Evolutionary conservation across 176 grass and related monocot genomes (phyloP), one percentile per base, ranked within the genome.

Genomic region (Carex littledalei): DNA sequence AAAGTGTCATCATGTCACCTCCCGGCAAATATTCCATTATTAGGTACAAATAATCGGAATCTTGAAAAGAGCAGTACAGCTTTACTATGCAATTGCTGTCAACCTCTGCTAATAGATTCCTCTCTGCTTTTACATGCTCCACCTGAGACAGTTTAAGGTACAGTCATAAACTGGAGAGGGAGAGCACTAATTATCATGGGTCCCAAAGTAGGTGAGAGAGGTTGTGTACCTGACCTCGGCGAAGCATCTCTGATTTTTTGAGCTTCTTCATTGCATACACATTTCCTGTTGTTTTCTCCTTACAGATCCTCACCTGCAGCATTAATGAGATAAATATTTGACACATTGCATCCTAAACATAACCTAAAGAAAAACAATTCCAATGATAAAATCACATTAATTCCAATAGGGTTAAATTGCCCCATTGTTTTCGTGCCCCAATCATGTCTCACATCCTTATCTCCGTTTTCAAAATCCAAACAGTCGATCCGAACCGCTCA

Each of bases 241-340:
- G 96, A 87, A 98, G 93, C 96, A 98, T 95, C 88, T 98, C 96
- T 68, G 96, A 92, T 82, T 98, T 98, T 82, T 82, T 98, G 26
- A 98, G 93, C 75, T 98, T 98, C 88, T 98, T 98, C 96, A 95
- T 95, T 80, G 96, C 96, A 84, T 95, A 98, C 34, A 95, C 91
- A 85, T 98, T 89, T 78, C 93, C 91, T 43, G 96, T 89, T 37
- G 53, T 77, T 83, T 91, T 99, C 90, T 95, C 96, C 87, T 90
- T 92, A 72, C 96, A 99, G 34, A 99, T 84, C 64, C 96, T 95
- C 55, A 99, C 96, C 96, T 99, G 92, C 69, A 92, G 16, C 20
- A 87, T 37, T 77, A 50, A 61, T 81, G 56, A 52, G 18, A n/a
- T 37, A 34, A 81, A 74, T 56, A 78, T 34, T 56, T 32, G 50